Evolutionary conservation across 257 asterid species (phyloP), one percentile per base, ranked within the genome.

Genomic region (Cordia subcordata): DNA sequence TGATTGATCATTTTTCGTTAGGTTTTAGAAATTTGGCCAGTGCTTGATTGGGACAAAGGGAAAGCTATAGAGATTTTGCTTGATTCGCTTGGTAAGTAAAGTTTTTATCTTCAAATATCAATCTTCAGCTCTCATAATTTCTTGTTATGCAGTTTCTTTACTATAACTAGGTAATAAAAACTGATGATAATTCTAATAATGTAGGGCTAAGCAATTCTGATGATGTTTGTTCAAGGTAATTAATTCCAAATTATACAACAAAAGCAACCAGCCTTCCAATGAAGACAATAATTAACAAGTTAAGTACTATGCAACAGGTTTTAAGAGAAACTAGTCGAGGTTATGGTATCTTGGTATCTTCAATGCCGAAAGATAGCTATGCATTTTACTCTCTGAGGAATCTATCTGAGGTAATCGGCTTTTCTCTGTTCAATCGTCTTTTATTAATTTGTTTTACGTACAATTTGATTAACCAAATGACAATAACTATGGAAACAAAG

Each of bases 41-140:
- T 87, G 60, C 93, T 90, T 23, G 60, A 87, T 69, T 90, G 97
- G 97, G 83, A 90, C 83, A 90, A 90, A 85, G 97, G 97, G 58
- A 87, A 85, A 74, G 97, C 97, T 47, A 91, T 90, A 14, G 96
- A 90, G 67, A 87, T 90, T 72, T 73, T 90, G 42, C 92, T 90
- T 13, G 94, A 90, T 78, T 90, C 97, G 23, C 88, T 90, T 33
- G 96, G 97, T 90, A 60, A 73, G 97, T 76, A 49, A 44, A 21
- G 23, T 18, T 15, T 38, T 14, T 21, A 38, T 19, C 55, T 5
- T 17, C 18, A 37, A 18, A 3, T 33, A 13, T 17, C 11, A 10
- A 5, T 14, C 47, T 9, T 42, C 47, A 42, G 15, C 10, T 42
- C 15, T 42, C 15, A 42, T 42, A 42, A 11, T 19, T 58, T 35